Conservation (phyloP, 208 protist genomes). For the Ichthyophonus hoferi region DNA sequence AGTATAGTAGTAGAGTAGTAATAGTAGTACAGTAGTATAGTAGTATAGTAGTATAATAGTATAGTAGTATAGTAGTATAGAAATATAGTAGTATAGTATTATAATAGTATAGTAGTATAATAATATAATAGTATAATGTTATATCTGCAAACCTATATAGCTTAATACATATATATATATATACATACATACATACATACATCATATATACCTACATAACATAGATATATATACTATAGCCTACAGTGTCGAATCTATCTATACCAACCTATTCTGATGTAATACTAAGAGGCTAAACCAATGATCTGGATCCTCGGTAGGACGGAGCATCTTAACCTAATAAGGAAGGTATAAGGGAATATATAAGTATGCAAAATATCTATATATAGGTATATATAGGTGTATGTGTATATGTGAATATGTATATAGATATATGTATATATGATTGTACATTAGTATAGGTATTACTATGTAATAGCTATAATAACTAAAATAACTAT, state of each 20-base stretch:
- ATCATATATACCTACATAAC: too few species aligned
- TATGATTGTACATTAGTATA: too few species aligned
- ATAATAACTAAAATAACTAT: too few species aligned
- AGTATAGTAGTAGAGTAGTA: too few species aligned
- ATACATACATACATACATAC: conserved; percentile 23
- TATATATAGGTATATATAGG: not conserved
- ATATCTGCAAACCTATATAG: not conserved
- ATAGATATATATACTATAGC: not conserved
- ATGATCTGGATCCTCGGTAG: conserved; percentile 58
- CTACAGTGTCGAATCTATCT: not conserved
- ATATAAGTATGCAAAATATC: not conserved
- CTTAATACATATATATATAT: conserved; percentile 8
- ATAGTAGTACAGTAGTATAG: too few species aligned
- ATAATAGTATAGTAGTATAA: too few species aligned
- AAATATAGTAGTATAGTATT: too few species aligned
- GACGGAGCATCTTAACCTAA: conserved; percentile 42
- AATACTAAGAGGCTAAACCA: conserved; percentile 95
- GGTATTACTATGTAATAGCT: too few species aligned
- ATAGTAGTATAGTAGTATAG: too few species aligned
- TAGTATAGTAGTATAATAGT: too few species aligned
- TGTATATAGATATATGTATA: not conserved
- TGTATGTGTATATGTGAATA: not conserved
- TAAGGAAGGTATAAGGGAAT: conserved; percentile 48
- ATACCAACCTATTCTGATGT: conserved; percentile 88
- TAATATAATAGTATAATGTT: too few species aligned